Base-by-base conservation (phyloP, 2,329 filamentous ascomycete genomes). In the Rosellinia necatrix region DNA sequence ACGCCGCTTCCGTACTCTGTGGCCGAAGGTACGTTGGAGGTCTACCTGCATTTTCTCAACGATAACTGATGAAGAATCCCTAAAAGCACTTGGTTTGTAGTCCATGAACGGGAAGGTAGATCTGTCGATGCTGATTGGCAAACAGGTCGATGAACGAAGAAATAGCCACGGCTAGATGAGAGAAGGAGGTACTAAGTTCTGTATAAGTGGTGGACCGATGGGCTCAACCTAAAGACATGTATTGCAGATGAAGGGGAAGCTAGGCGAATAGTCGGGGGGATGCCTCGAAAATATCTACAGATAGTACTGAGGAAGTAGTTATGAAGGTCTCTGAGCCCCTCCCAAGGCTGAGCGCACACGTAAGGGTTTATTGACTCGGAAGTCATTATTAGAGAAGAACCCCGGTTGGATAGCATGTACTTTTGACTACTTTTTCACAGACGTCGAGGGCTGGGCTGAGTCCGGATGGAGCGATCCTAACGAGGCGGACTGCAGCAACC, bases 1-100 rank as follows among this genome's bases (percentile, higher is more conserved):
- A 37, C 59, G 65, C 53, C 66, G 60, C 60, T 64, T 61, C 50
- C 60, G 58, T 46, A 62, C 56, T 50, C 53, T 47, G 56, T 64
- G 58, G 49, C 61, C 59, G 55, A 63, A 53, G 56, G 61, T 51
- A 48, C 56, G 60, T 62, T 61, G 62, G 43, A 64, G 58, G 53
- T 58, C 21, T 41, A 56, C 53, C 57, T 56, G 56, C 61, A 60
- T 62, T 38, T 68, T 66, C 60, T 60, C 37, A 24, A 22, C 44
- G 17, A 49, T 49, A 32, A 30, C 21, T 22, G 15, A 30, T 13
- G 22, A 19, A 30, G 32, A 48, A 21, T 27, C 30, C 38, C 25
- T 12, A 25, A 19, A 30, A 13, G 42, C 34, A 32, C 29, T 47
- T 30, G 52, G 48, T 48, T 48, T 24, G 17, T 4, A 37, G 13